phyloP scores from a whole-genome alignment of 805 yeast genomes.

The Torulaspora indica region DNA sequence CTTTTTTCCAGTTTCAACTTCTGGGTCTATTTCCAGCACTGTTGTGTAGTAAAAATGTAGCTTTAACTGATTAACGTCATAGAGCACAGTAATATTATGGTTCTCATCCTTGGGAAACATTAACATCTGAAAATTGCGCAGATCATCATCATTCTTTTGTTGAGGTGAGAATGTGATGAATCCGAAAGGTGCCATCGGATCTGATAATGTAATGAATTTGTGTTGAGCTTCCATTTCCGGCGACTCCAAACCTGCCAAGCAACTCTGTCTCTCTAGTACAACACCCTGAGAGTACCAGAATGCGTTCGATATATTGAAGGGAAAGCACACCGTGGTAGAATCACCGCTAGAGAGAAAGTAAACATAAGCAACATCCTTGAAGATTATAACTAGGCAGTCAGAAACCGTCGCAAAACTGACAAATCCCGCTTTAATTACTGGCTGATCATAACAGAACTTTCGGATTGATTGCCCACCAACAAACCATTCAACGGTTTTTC shows the following conservation, averaged over 20 bases:
- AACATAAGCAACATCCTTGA: slow-evolving; percentile 56
- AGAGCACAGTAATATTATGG: slow-evolving; percentile 30
- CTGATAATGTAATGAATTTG: slow-evolving; percentile 61
- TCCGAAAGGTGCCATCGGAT: slow-evolving; percentile 72
- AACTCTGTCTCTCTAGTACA: slow-evolving; percentile 49
- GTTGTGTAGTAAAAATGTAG: slow-evolving; percentile 28
- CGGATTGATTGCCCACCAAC: slow-evolving; percentile 21
- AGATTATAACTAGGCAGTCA: slow-evolving; percentile 53
- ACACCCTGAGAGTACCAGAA: slow-evolving; percentile 66
- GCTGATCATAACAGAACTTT: slow-evolving; percentile 44
- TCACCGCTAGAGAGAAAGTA: slow-evolving; percentile 55
- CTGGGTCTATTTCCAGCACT: slow-evolving; percentile 13
- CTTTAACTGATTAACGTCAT: slow-evolving; percentile 17
- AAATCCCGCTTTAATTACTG: slow-evolving; percentile 56
- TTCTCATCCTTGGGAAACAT: slow-evolving; percentile 26
- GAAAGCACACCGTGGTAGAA: slow-evolving; percentile 57
- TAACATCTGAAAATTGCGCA: slow-evolving; percentile 20
- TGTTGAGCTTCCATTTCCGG: slow-evolving; percentile 13
- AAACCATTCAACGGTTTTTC: slow-evolving; percentile 40
- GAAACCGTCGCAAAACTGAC: slow-evolving; percentile 42
- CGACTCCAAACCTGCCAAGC: slow-evolving; percentile 3
- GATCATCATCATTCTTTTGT: slow-evolving; percentile 42
- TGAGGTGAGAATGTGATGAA: slow-evolving; percentile 62
- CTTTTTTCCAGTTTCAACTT: slow-evolving; percentile 1
- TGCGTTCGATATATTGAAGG: slow-evolving; percentile 58